A percentile compares a stretch with the other conserved stretches of the same genome.
These are phyloP conservation scores for Brassica balearica DNA, from an alignment of 441 rosid species.

Conservation along the genomic window DNA sequence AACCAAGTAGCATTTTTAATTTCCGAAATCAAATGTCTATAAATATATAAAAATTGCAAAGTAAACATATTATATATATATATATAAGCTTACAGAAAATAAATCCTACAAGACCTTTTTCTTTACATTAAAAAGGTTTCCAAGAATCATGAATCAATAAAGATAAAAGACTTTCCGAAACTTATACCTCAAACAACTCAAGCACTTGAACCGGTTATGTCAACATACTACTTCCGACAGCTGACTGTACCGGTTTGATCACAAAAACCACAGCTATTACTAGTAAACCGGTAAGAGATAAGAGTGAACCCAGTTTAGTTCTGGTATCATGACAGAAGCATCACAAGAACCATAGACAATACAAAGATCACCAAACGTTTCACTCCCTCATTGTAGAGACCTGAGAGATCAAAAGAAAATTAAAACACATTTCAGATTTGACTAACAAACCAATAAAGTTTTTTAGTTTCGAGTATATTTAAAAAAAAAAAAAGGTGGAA, in stretches of 20 bases:
- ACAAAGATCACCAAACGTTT: constrained; percentile 42
- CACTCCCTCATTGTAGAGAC: constrained; percentile 51
- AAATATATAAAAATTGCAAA: constrained; percentile 18
- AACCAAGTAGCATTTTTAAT: constrained; percentile 17
- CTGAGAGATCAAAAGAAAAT: constrained; percentile 46
- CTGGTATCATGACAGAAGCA: constrained; percentile 29
- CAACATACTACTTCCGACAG: constrained; percentile 34
- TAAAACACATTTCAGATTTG: not conserved
- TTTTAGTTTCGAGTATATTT: not conserved
- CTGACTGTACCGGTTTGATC: constrained; percentile 36
- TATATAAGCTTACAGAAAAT: constrained; percentile 18
- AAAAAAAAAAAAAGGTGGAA: too few species aligned
- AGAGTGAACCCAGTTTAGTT: constrained; percentile 29
- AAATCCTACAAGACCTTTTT: constrained; percentile 35
- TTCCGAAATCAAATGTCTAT: constrained; percentile 16
- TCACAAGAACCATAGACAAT: constrained; percentile 26
- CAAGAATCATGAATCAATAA: constrained; percentile 42
- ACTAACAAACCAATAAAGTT: not conserved
- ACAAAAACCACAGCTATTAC: constrained; percentile 30
- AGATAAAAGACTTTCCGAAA: constrained; percentile 37
- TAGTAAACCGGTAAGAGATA: constrained; percentile 33
- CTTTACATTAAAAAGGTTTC: constrained; percentile 41
- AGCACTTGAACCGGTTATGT: constrained; percentile 34
- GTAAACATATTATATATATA: constrained; percentile 20
- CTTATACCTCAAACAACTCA: constrained; percentile 39